Evolutionary conservation across 352 stramenopile species (phyloP).

Genomic region (Thalassiosira delicatula): DNA sequence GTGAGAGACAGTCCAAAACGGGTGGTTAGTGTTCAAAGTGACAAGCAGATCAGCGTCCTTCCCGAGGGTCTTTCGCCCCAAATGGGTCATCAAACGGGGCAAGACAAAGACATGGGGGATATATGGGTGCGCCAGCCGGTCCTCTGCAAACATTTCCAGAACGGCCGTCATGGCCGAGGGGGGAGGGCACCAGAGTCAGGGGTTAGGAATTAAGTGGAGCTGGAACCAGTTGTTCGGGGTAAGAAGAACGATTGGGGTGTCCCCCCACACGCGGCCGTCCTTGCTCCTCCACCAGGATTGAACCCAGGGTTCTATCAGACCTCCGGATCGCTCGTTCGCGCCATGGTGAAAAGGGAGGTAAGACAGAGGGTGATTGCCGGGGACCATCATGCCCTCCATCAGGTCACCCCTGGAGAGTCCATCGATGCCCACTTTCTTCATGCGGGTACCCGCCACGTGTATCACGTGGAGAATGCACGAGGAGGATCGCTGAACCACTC

Average conservation of each 20-base stretch:
- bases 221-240: constrained; percentile 52
- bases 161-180: constrained; percentile 42
- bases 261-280: no score
- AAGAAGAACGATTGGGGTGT: background rate
- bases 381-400: constrained; percentile 5
- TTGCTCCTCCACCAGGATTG: background rate
- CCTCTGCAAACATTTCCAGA: constrained; percentile 56
- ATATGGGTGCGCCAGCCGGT: constrained; percentile 42
- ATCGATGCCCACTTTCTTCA: constrained; percentile 66
- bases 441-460: constrained; percentile 57
- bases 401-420: constrained; percentile 45
- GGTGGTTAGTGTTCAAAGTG: background rate
- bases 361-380: background rate
- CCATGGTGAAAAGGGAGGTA: background rate
- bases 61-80: background rate
- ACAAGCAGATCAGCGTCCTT: background rate
- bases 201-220: constrained; percentile 39
- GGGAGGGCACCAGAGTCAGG: constrained; percentile 56
- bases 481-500: no score
- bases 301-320: background rate
- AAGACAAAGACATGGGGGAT: constrained; percentile 54
- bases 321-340: background rate
- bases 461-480: constrained; percentile 41
- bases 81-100: constrained; percentile 16
- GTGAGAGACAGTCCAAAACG: constrained; percentile 40